These are phyloP conservation scores for Lasiodiplodia citricola DNA, from an alignment of 2,329 filamentous ascomycete genomes.

Conservation along the genomic window DNA sequence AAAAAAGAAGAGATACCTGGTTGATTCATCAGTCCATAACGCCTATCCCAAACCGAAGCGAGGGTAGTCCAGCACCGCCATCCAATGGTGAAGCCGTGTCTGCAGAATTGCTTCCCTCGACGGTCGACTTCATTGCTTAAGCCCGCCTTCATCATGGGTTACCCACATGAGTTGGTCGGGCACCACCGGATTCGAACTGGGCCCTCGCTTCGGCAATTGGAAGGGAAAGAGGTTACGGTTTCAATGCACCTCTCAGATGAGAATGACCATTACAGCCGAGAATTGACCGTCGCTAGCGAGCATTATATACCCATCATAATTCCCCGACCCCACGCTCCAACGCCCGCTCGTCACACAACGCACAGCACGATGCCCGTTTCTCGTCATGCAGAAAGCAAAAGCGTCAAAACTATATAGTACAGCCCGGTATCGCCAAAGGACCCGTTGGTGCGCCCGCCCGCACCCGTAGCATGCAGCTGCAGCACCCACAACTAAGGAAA, in stretches of 20 bases:
- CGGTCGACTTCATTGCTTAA: constrained; percentile 50
- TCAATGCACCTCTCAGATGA: constrained; percentile 28
- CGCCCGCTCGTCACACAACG: not conserved
- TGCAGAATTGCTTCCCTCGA: constrained; percentile 52
- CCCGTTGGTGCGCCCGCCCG: constrained; percentile 15
- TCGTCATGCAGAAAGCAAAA: constrained; percentile 7
- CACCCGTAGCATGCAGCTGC: constrained; percentile 24
- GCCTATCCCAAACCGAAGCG: constrained; percentile 41
- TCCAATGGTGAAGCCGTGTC: constrained; percentile 48
- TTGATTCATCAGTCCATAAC: constrained; percentile 44
- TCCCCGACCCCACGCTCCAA: not conserved
- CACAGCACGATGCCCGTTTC: constrained; percentile 2
- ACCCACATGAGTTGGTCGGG: constrained; percentile 46
- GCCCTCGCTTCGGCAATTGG: constrained; percentile 33
- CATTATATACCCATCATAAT: not conserved
- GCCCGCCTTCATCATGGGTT: constrained; percentile 47
- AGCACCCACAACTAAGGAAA: constrained; percentile 20
- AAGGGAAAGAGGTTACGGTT: constrained; percentile 27
- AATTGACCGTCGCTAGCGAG: not conserved
- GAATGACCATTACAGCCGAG: constrained; percentile 28
- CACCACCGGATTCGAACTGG: constrained; percentile 51
- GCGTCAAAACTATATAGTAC: constrained; percentile 27
- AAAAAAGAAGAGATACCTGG: constrained; percentile 32
- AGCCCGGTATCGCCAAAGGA: constrained; percentile 21
- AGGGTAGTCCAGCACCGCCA: constrained; percentile 49